Base-by-base conservation (phyloP, 2,329 filamentous ascomycete species). In the Lecanicillium sp. region DNA sequence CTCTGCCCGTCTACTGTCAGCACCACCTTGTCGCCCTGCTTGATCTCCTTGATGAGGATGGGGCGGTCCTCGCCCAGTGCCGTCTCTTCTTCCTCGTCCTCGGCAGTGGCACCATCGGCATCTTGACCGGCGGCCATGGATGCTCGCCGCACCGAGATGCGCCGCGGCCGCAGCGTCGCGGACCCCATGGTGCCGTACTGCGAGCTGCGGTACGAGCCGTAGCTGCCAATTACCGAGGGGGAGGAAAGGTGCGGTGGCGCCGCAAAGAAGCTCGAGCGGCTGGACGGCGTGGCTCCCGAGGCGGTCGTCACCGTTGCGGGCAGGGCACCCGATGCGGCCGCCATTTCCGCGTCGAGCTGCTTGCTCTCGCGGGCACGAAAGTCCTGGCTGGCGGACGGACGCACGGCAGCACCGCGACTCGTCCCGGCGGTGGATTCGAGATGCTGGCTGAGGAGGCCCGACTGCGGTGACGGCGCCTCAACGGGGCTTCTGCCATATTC, bases 1-100 rank as follows among this genome's bases (percentile, higher is more conserved):
- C 87, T 94, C 64, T 94, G 88, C 29, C 90, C 90, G 45, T 94
- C 84, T 3, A 95, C 81, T 3, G 90, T 76, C 49, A 90, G 76
- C 40, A 95, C 78, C 34, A 90, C 76, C 54, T 83, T 87, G 30
- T 92, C 87, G 48, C 92, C 87, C 51, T 92, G 85, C 56, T 94
- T 85, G 11, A 95, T 75, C 59, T 89, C 84, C 64, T 88, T 90
- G 38, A 96, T 81, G n/a, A 95, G 65, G 40, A 96, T 72, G 2
- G 87, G 85, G 48, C 85, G 79, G 22, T 74, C 69, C 50, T 83
- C 81, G 19, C 72, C 72, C 45, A 77, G 74, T 1, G 67, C 56
- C 10, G 55, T 50, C 18, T 50, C 55, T 4, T 60, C 57, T 6
- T 39, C 44, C 10, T 46, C 47, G 6, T 44, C 49, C 5, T 51